Evolutionary conservation across 768 basidiomycete genomes (phyloP).

Genomic region (Lentinula detonsa): DNA sequence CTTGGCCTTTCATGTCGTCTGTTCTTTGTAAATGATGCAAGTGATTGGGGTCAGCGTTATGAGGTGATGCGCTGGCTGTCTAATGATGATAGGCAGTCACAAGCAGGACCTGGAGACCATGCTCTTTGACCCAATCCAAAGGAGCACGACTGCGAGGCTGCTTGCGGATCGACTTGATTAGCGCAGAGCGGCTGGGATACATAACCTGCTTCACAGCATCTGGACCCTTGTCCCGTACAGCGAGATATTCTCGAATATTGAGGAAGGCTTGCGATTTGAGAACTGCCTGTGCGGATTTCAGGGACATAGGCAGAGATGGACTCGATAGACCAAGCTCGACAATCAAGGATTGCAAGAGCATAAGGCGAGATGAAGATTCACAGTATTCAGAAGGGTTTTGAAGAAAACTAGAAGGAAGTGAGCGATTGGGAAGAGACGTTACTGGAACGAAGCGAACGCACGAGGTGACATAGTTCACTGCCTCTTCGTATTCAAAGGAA

Average conservation of each 20-base stretch:
- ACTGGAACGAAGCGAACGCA: conserved; percentile 26
- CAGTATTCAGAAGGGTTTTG: conserved; percentile 39
- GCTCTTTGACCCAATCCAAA: conserved; percentile 37
- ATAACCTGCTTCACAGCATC: conserved; percentile 54
- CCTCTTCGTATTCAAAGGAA: conserved; percentile 47
- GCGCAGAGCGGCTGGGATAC: conserved; percentile 54
- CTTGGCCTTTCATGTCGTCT: not conserved
- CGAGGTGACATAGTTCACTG: conserved; percentile 55
- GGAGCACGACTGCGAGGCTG: conserved; percentile 22
- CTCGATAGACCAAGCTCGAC: conserved; percentile 67
- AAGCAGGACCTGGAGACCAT: conserved; percentile 30
- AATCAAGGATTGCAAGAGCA: conserved; percentile 66
- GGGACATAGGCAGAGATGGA: conserved; percentile 46
- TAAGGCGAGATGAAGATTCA: conserved; percentile 44
- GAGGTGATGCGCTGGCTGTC: not conserved
- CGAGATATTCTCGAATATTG: conserved; percentile 70
- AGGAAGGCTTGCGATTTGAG: conserved; percentile 63
- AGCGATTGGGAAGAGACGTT: not conserved
- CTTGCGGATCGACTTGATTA: conserved; percentile 52
- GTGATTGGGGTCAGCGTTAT: not conserved
- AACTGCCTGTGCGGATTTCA: conserved; percentile 62
- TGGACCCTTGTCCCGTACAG: conserved; percentile 56
- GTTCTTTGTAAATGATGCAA: not conserved
- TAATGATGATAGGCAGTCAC: conserved; percentile 25
- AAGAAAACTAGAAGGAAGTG: conserved; percentile 37